These are phyloP conservation scores for Colletotrichum sp. DNA, from an alignment of 2,329 filamentous ascomycete genomes.

Conservation along the genomic window DNA sequence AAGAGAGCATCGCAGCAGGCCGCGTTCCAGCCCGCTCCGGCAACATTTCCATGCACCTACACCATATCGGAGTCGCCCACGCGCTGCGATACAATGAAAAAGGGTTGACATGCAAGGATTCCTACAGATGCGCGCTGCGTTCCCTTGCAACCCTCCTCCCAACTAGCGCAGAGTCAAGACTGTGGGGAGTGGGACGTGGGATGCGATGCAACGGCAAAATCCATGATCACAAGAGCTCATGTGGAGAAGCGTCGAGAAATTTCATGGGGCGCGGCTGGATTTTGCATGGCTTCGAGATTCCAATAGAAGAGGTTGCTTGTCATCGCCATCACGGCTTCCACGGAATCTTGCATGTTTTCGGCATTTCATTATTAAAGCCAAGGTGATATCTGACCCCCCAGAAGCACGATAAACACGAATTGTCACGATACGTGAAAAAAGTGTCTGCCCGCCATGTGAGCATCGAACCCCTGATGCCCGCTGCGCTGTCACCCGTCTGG, in stretches of 20 bases:
- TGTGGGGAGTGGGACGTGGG: conserved; percentile 10
- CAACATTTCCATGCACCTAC: neutral
- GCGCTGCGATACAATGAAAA: neutral
- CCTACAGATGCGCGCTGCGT: neutral
- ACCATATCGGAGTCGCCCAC: neutral
- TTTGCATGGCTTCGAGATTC: neutral
- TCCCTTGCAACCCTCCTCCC: neutral
- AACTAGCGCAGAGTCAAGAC: conserved; percentile 17
- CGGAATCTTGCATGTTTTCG: neutral
- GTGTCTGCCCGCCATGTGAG: neutral
- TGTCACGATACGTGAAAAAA: neutral
- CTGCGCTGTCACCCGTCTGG: neutral
- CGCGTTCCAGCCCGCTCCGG: neutral
- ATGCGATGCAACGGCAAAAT: neutral
- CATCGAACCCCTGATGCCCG: neutral
- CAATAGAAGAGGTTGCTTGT: neutral
- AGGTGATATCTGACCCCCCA: neutral
- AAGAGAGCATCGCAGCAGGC: neutral
- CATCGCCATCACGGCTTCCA: neutral
- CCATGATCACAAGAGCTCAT: conserved; percentile 15
- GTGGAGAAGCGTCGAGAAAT: conserved; percentile 2
- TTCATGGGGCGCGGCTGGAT: neutral
- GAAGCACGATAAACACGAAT: neutral
- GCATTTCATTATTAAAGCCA: neutral
- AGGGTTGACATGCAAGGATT: neutral